Conservation (phyloP, 768 basidiomycete species). For the Amanita rubescens region DNA sequence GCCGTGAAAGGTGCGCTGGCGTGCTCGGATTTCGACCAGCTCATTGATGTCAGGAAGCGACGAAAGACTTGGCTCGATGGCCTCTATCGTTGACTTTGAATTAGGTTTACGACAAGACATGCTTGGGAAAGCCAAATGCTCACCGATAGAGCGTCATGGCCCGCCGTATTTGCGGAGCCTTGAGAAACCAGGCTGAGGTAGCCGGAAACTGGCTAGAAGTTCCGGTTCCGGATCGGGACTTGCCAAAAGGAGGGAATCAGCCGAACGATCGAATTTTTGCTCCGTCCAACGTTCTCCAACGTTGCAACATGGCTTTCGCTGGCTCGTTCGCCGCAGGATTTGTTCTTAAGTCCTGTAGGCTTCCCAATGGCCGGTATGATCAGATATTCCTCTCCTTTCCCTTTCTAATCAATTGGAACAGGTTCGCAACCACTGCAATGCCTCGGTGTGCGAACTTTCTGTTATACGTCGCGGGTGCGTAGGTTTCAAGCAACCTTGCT, state of each 20-base stretch:
- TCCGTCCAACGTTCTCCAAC: not conserved
- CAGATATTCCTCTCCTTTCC: not conserved
- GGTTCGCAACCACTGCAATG: not conserved
- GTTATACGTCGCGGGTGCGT: slow-evolving; percentile 4
- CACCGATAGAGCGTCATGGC: slow-evolving; percentile 5
- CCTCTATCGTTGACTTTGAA: slow-evolving; percentile 14
- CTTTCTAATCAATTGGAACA: not conserved
- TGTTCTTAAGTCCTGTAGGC: slow-evolving; percentile 4
- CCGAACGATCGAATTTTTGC: slow-evolving; percentile 2
- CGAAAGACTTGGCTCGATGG: slow-evolving; percentile 43
- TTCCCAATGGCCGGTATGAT: not conserved
- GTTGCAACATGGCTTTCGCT: slow-evolving; percentile 1
- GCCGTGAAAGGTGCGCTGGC: slow-evolving; percentile 78
- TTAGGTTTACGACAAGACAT: not conserved
- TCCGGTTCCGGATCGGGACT: not conserved
- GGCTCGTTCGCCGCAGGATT: slow-evolving; percentile 1
- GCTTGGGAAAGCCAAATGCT: not conserved
- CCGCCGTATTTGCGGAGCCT: not conserved
- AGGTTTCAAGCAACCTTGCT: not conserved
- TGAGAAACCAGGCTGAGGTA: too few relatives aligned
- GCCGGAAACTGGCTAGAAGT: too few relatives aligned
- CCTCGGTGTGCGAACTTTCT: too few relatives aligned
- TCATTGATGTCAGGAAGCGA: slow-evolving; percentile 47
- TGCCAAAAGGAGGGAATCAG: slow-evolving; percentile 4
- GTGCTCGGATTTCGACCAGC: slow-evolving; percentile 68